Base-by-base conservation (phyloP, 495 filamentous ascomycete species). In the Cercophora scortea region DNA sequence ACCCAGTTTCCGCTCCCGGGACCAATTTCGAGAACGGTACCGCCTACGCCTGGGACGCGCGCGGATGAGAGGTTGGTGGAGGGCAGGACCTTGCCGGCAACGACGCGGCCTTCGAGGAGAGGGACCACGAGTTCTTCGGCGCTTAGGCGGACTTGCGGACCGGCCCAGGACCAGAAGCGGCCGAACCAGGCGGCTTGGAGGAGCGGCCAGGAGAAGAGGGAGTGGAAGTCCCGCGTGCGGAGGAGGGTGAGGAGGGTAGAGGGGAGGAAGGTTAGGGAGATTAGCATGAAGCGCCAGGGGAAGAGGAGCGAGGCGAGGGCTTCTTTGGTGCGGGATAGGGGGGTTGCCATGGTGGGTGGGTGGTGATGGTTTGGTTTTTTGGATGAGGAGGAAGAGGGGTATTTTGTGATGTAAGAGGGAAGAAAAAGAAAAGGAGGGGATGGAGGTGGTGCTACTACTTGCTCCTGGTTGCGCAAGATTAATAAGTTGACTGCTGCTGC, bases 1-100 rank as follows among this genome's bases (percentile, higher is more conserved):
- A 72, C 63, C 75, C 74, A 79, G 48, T 75, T 62, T 6, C 77
- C 77, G 3, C 58, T 62, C 10, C 74, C 77, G 4, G 76, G 69
- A 11, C 77, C 77, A 45, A 80, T 62, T 53, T 80, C 74, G 32
- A 77, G 41, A 2, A 76, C 66, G 5, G 56, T 59, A 9, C 73
- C 74, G 1, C 44, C 51, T 2, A 77, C 52, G 9, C 60, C 57
- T 4, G 59, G 69, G 18, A 47, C 55, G 39, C 45, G 59, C 10
- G 52, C 58, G 49, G 40, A 41, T 15, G 44, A 58, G 49, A 18
- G 5, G 13, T 35, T 40, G 25, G 43, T 58, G 49, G 38, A 2
- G n/a, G 55, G 19, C 4, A 59, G 50, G 10, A 64, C 49, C 19
- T 5, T 3, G 32, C 72, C 74, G 6, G 25, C 34, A 4, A 41